Evolutionary conservation across 176 grass and related monocot genomes (phyloP).

Genomic region (Musa troglodytarum): DNA sequence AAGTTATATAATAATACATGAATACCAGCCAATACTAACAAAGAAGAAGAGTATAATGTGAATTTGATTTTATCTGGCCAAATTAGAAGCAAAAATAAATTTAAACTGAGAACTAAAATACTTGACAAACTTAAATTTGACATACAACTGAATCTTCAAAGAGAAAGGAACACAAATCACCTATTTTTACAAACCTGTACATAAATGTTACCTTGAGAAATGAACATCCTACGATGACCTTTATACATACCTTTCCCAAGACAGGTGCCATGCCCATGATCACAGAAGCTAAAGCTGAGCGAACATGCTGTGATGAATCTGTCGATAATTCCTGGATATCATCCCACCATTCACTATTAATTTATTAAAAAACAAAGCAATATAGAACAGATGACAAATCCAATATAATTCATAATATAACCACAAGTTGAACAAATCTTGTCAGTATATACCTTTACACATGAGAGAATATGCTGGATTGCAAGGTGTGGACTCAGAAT

Average conservation of each 20-base stretch:
- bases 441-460: constrained; percentile 54
- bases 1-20: background rate
- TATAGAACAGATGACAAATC: background rate
- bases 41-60: background rate
- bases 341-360: background rate
- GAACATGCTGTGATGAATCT: constrained; percentile 96
- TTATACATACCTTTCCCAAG: constrained; percentile 61
- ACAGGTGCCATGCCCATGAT: constrained; percentile 99
- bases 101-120: background rate
- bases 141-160: no score
- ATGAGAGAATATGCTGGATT: constrained; percentile 84
- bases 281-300: constrained; percentile 94
- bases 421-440: background rate
- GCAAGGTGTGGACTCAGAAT: constrained; percentile 64
- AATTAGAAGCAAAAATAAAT: background rate
- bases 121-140: background rate
- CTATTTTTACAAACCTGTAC: background rate
- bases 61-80: background rate
- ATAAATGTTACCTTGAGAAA: background rate
- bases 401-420: background rate
- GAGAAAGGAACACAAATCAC: background rate
- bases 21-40: background rate
- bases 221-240: background rate
- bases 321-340: constrained; percentile 59
- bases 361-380: background rate